Evolutionary conservation across 768 basidiomycete genomes (phyloP).

Genomic region (Termitomyces sp.): DNA sequence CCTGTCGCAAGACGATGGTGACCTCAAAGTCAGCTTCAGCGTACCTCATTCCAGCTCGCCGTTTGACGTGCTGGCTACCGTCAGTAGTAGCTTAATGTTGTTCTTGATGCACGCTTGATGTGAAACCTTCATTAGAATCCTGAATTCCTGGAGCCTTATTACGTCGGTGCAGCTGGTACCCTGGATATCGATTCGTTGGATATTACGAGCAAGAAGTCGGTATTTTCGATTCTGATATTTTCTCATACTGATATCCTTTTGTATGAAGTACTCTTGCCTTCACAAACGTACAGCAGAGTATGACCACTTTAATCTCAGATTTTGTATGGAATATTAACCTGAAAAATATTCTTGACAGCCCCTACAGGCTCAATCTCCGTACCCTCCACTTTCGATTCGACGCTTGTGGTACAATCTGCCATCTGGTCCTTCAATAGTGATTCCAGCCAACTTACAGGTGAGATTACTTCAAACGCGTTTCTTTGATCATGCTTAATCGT

Average conservation of each 20-base stretch:
- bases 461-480: conserved; percentile 4
- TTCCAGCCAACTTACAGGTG: conserved; percentile 37
- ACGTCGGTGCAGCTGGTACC: conserved; percentile 30
- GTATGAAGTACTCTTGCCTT: conserved; percentile 26
- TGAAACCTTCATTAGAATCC: conserved; percentile 28
- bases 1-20: conserved; percentile 21
- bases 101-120: background rate
- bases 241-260: background rate
- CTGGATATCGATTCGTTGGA: conserved; percentile 4
- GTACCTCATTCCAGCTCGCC: conserved; percentile 18
- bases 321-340: background rate
- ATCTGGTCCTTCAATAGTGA: conserved; percentile 38
- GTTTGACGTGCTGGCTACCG: conserved; percentile 31
- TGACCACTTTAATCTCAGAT: conserved; percentile 1
- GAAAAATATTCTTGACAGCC: conserved; percentile 19
- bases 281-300: conserved; percentile 32
- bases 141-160: conserved; percentile 29
- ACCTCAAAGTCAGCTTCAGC: conserved; percentile 28
- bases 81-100: conserved; percentile 17
- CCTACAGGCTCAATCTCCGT: conserved; percentile 26
- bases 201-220: conserved; percentile 16
- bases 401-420: conserved; percentile 32
- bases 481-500: background rate
- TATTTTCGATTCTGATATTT: background rate
- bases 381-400: conserved; percentile 11